Conservation (phyloP, 139 green algal genomes). For the Pseudopediastrum boryanum region DNA sequence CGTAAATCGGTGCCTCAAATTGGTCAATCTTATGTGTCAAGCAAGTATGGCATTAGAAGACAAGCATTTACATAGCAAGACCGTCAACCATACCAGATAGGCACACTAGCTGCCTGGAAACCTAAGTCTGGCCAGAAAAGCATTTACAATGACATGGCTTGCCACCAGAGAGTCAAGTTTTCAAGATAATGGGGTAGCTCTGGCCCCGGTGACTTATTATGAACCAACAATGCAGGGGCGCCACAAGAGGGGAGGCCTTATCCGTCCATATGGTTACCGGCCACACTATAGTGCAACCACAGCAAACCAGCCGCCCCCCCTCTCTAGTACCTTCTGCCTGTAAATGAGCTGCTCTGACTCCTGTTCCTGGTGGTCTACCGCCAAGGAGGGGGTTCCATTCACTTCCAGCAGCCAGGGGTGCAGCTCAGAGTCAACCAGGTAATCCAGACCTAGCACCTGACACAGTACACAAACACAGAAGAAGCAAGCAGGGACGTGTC, state of each 20-base stretch:
- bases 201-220: neutral
- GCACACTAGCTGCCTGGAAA: too few relatives aligned
- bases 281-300: neutral
- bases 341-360: slow-evolving; percentile 52
- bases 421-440: slow-evolving; percentile 53
- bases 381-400: slow-evolving; percentile 62
- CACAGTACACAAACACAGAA: neutral
- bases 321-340: slow-evolving; percentile 42
- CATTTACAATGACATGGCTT: neutral
- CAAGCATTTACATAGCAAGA: too few relatives aligned
- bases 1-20: too few relatives aligned
- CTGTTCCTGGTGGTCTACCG: slow-evolving; percentile 46
- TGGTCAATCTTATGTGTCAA: too few relatives aligned
- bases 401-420: slow-evolving; percentile 71
- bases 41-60: too few relatives aligned
- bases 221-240: too few relatives aligned
- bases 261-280: neutral
- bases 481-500: too few relatives aligned
- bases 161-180: neutral
- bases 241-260: too few relatives aligned
- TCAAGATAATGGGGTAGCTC: neutral
- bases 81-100: too few relatives aligned
- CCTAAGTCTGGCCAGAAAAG: too few relatives aligned
- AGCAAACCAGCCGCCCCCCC: neutral
- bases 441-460: slow-evolving; percentile 70